phyloP scores from a whole-genome alignment of 345 rosid genomes.

The Camelina sativa region DNA sequence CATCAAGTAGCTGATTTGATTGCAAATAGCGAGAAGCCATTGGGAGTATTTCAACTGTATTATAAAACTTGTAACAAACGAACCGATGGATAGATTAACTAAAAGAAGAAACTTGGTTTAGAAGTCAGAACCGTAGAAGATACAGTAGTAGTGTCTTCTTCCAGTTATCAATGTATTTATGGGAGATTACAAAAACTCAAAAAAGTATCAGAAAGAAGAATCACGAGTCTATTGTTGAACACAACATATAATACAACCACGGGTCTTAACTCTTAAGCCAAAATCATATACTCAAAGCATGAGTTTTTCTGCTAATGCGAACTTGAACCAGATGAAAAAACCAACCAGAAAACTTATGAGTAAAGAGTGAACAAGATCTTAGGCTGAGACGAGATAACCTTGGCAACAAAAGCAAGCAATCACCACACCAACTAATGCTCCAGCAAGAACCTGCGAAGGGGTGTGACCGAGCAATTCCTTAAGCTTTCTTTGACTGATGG shows the following conservation, averaged over 20 bases:
- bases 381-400: slow-evolving; percentile 61
- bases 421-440: slow-evolving; percentile 79
- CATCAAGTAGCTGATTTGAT: no score
- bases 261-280: slow-evolving; percentile 13
- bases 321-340: not conserved
- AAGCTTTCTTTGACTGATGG: slow-evolving; percentile 88
- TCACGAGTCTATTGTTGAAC: slow-evolving; percentile 24
- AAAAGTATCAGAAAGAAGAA: not conserved
- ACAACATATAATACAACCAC: slow-evolving; percentile 34
- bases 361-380: slow-evolving; percentile 5
- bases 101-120: no score
- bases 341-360: slow-evolving; percentile 12
- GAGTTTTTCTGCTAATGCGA: not conserved
- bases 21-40: no score
- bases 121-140: no score
- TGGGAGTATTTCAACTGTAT: no score
- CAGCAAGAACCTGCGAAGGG: slow-evolving; percentile 87
- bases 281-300: slow-evolving; percentile 14
- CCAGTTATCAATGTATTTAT: slow-evolving; percentile 2
- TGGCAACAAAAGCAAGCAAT: slow-evolving; percentile 78
- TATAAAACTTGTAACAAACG: no score
- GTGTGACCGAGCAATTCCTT: slow-evolving; percentile 95
- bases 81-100: no score
- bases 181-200: not conserved
- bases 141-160: no score